Evolutionary conservation across 768 basidiomycete species (phyloP).

Genomic region (Cystobasidium onofrii): DNA sequence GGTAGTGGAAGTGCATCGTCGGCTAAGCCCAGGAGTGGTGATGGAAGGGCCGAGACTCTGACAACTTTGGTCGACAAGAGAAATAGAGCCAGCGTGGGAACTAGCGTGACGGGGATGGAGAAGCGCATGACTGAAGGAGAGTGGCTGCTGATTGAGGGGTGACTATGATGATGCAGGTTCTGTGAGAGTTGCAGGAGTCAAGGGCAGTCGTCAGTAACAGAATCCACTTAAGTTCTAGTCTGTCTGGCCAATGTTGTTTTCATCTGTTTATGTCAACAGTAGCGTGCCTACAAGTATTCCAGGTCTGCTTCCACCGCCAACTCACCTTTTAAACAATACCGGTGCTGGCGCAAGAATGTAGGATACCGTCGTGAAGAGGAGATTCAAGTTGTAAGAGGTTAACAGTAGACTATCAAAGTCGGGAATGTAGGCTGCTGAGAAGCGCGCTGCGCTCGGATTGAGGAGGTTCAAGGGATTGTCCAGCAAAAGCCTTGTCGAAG

Average conservation of each 20-base stretch:
- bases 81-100: neutral
- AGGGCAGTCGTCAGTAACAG: neutral
- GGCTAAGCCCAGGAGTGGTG: neutral
- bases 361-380: neutral
- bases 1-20: neutral
- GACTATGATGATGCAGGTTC: neutral
- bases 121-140: neutral
- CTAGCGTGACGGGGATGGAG: neutral
- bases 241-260: neutral
- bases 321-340: neutral
- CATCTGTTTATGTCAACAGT: neutral
- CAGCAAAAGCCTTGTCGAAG: slow-evolving; percentile 1
- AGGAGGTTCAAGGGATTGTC: neutral
- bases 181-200: neutral
- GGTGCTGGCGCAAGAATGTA: neutral
- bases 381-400: neutral
- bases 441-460: neutral
- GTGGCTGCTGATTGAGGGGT: neutral
- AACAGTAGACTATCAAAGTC: neutral
- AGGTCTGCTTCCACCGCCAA: neutral
- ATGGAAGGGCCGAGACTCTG: neutral
- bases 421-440: neutral
- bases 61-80: neutral
- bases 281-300: neutral
- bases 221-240: neutral